These are phyloP conservation scores for Aegilops speltoides DNA, from an alignment of 176 grass and related monocot genomes.

Conservation along the genomic window DNA sequence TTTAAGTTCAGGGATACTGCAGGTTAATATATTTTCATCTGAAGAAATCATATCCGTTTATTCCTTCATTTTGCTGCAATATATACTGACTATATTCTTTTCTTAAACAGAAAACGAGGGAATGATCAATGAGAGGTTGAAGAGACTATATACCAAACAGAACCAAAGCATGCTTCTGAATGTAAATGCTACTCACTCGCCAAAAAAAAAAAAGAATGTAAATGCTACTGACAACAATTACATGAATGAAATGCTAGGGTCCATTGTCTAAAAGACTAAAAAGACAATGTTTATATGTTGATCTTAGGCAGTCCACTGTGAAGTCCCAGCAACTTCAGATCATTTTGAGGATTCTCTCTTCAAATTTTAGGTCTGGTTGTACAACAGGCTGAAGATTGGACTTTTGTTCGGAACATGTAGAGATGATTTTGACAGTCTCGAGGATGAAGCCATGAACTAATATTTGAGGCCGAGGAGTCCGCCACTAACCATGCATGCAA, in stretches of 20 bases:
- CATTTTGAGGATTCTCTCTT: too few relatives aligned
- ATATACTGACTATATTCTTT: not conserved
- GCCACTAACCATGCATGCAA: too few relatives aligned
- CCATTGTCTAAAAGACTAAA: not conserved
- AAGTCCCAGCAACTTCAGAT: too few relatives aligned
- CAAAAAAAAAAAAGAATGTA: not conserved
- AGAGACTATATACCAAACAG: constrained; percentile 70
- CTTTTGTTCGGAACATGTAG: too few relatives aligned
- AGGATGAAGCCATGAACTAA: too few relatives aligned
- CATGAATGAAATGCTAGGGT: not conserved
- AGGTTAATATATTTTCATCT: not conserved
- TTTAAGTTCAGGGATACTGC: constrained; percentile 56
- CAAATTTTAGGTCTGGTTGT: too few relatives aligned
- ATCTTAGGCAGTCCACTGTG: constrained; percentile 1
- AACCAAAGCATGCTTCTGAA: constrained; percentile 57
- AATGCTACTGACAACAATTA: not conserved
- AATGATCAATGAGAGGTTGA: constrained; percentile 75
- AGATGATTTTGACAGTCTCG: too few relatives aligned
- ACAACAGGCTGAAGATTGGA: too few relatives aligned
- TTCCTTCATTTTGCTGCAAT: constrained; percentile 2
- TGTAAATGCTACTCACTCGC: not conserved
- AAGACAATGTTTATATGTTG: not conserved
- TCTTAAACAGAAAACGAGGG: constrained; percentile 43
- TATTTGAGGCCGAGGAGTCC: too few relatives aligned
- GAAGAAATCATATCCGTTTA: not conserved